Percentiles rank a stretch among this genome's conserved stretches.
Evolutionary conservation across 805 yeast species (phyloP).

Genomic region (Tetrapisispora namnaoensis): DNA sequence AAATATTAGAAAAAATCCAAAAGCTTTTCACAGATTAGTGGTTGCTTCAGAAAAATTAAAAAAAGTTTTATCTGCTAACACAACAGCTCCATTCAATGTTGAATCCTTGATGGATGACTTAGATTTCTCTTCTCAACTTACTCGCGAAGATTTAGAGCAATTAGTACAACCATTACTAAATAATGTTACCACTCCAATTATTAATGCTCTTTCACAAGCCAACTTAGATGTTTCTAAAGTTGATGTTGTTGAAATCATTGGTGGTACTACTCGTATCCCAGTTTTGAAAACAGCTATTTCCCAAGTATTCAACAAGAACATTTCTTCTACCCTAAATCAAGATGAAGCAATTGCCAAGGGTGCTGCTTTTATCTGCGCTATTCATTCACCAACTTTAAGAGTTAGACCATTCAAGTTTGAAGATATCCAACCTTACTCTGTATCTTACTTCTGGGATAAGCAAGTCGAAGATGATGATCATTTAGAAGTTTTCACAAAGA

Average conservation of each 20-base stretch:
- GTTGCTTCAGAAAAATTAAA: slow-evolving; percentile 88
- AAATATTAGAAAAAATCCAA: slow-evolving; percentile 81
- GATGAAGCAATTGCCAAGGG: slow-evolving; percentile 99
- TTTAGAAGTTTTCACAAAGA: slow-evolving; percentile 94
- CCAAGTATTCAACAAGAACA: slow-evolving; percentile 61
- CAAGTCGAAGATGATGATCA: slow-evolving; percentile 84
- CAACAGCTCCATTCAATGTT: slow-evolving; percentile 85
- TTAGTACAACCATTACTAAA: slow-evolving; percentile 72
- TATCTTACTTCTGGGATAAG: slow-evolving; percentile 91
- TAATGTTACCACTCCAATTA: slow-evolving; percentile 68
- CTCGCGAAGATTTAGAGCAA: slow-evolving; percentile 90
- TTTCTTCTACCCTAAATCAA: slow-evolving; percentile 93
- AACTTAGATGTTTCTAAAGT: slow-evolving; percentile 61
- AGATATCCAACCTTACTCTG: slow-evolving; percentile 85
- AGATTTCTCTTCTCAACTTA: slow-evolving; percentile 81
- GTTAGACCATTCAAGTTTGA: slow-evolving; percentile 98
- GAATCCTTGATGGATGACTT: slow-evolving; percentile 97
- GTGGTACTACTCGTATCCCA: slow-evolving; percentile 99
- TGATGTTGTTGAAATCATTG: slow-evolving; percentile 89
- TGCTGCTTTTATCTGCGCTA: slow-evolving; percentile 97
- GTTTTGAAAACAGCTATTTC: slow-evolving; percentile 71
- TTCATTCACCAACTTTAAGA: slow-evolving; percentile 97
- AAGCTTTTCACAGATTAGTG: slow-evolving; percentile 89
- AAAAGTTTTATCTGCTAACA: slow-evolving; percentile 93
- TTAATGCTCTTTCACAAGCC: slow-evolving; percentile 73